Base-by-base conservation (phyloP, 768 basidiomycete species). In the Phlebiopsis gigantea region DNA sequence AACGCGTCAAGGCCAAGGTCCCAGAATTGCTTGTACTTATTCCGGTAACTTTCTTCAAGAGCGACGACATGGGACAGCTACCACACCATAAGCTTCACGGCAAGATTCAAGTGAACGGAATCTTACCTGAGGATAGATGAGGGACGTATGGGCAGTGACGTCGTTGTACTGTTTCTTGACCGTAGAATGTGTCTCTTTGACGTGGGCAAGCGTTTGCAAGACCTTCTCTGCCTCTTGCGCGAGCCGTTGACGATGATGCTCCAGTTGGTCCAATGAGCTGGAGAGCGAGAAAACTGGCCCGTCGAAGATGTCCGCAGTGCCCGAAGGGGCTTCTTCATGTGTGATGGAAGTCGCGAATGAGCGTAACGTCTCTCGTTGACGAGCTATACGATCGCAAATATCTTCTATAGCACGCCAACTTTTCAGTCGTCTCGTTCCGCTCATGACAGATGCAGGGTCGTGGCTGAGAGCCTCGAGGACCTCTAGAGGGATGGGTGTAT, bases 1-100 rank as follows among this genome's bases (percentile, higher is more conserved):
- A 90, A 73, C 0, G 83, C 84, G 56, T 89, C 86, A 79, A 90
- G 84, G 17, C 84, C 89, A 55, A 90, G 73, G 59, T 90, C 88
- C 88, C 88, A 91, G 52, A 91, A 69, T 60, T 88, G 85, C 62
- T 90, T 87, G 61, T 88, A 90, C 57, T 85, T 84, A 63, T 90
- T 86, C 62, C 80, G 81, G 69, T 90, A 90, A 63, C 83, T 87
- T 69, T 90, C 88, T 65, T 90, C 87, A 34, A 90, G 63, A 2
- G 79, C 85, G 9, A 85, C 77, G 41, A 90, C 84, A 45, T 80
- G 75, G 1, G 88, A 88, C 21, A 90, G 75, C 88, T 90, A 52
- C 2, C 50, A 29, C 14, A 44, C 10, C 12, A 15, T 46, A 5
- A 26, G 43, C 9, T 22, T 22, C 46, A 34, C 3, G 24, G 5